These are phyloP conservation scores for Pseudogymnoascus sp. DNA, from an alignment of 2,329 filamentous ascomycete genomes.

Conservation along the genomic window DNA sequence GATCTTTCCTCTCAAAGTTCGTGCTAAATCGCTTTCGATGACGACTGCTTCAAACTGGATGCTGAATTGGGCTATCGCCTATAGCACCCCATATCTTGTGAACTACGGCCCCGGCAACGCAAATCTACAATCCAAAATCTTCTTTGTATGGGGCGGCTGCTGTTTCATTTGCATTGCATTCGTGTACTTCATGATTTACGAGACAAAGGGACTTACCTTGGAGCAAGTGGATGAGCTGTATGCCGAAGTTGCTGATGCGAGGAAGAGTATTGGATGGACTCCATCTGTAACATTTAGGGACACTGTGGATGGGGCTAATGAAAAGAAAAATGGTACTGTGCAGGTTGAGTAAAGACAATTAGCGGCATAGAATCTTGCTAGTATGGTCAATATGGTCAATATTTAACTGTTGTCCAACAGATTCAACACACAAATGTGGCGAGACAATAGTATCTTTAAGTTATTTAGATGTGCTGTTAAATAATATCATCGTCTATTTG, in stretches of 20 bases:
- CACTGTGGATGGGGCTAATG: not conserved
- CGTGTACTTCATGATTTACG: slow-evolving; percentile 67
- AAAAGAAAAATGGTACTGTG: not conserved
- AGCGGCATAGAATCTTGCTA: not conserved
- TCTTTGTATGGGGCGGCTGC: slow-evolving; percentile 74
- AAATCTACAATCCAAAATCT: slow-evolving; percentile 62
- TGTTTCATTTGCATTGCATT: slow-evolving; percentile 63
- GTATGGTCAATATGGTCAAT: not conserved
- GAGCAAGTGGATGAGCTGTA: slow-evolving; percentile 77
- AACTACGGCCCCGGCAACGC: slow-evolving; percentile 57
- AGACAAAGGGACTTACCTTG: slow-evolving; percentile 66
- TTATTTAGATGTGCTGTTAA: not conserved
- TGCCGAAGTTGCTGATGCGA: slow-evolving; percentile 59
- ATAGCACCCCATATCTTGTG: slow-evolving; percentile 73
- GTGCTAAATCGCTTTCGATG: slow-evolving; percentile 67
- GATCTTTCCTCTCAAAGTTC: slow-evolving; percentile 60
- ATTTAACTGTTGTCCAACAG: not conserved
- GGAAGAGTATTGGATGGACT: slow-evolving; percentile 55
- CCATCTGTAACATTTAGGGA: slow-evolving; percentile 27
- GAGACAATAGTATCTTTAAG: not conserved
- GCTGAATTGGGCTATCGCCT: slow-evolving; percentile 72
- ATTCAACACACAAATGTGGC: not conserved
- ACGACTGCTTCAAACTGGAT: slow-evolving; percentile 73
- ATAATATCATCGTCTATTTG: not conserved
- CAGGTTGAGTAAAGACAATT: not conserved